Conservation (phyloP, 73 alveolate genomes). For the Tetrahymena borealis region DNA sequence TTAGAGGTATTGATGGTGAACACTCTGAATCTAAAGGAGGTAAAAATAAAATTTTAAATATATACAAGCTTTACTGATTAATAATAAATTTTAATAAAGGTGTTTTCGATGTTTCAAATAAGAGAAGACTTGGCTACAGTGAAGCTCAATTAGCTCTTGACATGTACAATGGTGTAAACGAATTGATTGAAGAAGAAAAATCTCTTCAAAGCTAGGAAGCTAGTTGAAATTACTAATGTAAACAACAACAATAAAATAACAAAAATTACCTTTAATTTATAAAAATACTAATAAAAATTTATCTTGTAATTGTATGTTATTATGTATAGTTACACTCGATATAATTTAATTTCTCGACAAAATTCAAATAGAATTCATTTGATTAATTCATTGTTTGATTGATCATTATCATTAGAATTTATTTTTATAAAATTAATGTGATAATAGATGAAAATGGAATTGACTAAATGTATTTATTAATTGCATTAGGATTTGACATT, state of each 20-base stretch:
- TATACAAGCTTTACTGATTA: neutral
- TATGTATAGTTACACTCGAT: too few relatives aligned
- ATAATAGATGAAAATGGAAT: too few relatives aligned
- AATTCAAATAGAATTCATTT: too few relatives aligned
- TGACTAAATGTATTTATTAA: too few relatives aligned
- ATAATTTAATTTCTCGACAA: too few relatives aligned
- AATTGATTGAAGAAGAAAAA: neutral
- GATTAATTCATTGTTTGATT: too few relatives aligned
- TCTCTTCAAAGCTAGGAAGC: neutral
- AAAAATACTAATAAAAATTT: too few relatives aligned
- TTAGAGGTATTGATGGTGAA: constrained; percentile 49
- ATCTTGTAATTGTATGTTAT: too few relatives aligned
- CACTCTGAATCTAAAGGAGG: constrained; percentile 27
- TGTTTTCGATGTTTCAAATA: constrained; percentile 20
- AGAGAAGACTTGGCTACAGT: neutral
- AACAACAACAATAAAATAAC: neutral
- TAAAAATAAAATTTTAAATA: neutral
- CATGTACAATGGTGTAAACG: neutral
- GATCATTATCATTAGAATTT: too few relatives aligned
- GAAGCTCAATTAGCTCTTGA: constrained; percentile 4
- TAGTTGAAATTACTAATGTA: neutral
- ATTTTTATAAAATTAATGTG: too few relatives aligned
- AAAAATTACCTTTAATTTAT: neutral
- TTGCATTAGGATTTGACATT: too few relatives aligned
- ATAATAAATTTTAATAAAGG: constrained; percentile 2